phyloP scores from a whole-genome alignment of 306 rosid species.

The Cicer arietinum region DNA sequence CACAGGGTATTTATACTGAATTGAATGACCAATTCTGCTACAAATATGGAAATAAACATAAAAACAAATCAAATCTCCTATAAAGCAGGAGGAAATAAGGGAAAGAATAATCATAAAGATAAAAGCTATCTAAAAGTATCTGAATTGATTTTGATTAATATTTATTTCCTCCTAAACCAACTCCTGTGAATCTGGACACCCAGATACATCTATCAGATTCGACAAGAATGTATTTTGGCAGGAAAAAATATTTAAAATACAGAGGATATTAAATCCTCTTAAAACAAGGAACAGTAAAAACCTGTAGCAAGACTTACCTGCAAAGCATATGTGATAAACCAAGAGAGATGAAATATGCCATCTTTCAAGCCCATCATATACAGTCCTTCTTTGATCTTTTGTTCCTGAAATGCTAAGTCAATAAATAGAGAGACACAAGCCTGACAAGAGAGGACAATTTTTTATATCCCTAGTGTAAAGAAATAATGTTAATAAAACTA shows the following conservation, averaged over 20 bases:
- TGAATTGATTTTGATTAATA: too few relatives aligned
- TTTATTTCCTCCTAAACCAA: too few relatives aligned
- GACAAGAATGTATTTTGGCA: neutral
- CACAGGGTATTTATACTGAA: too few relatives aligned
- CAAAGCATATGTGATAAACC: constrained; percentile 88
- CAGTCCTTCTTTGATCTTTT: constrained; percentile 94
- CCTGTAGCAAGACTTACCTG: constrained; percentile 63
- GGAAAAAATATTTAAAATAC: neutral
- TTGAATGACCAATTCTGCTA: too few relatives aligned
- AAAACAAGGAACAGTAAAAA: neutral
- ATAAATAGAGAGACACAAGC: constrained; percentile 42
- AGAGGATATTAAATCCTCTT: neutral
- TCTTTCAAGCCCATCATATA: constrained; percentile 99
- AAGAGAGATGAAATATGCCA: constrained; percentile 86
- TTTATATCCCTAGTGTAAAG: constrained; percentile 20
- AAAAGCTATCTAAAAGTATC: too few relatives aligned
- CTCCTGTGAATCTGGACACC: too few relatives aligned
- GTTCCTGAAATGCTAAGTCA: constrained; percentile 69
- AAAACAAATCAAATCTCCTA: too few relatives aligned
- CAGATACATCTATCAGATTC: too few relatives aligned
- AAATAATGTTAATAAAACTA: constrained; percentile 7
- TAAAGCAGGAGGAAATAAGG: too few relatives aligned
- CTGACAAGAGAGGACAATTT: constrained; percentile 26
- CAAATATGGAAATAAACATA: too few relatives aligned
- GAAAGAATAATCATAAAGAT: too few relatives aligned